Evolutionary conservation across 306 rosid species (phyloP), one percentile per base, ranked within the genome.

Genomic region (Leucaena leucocephala): DNA sequence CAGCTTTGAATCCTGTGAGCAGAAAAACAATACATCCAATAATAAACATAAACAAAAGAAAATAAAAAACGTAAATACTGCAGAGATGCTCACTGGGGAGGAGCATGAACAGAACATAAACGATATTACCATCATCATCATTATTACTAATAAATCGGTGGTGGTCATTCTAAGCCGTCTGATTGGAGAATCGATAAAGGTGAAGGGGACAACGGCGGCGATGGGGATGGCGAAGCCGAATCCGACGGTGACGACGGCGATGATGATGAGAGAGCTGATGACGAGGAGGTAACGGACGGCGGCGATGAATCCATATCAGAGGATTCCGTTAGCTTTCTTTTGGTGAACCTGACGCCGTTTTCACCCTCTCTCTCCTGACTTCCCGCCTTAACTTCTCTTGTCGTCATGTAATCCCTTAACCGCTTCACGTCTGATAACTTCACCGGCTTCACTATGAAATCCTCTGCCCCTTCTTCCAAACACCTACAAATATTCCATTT

Each of bases 381-480:
- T 84, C 79, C 87, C 39, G 21, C 45, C 40, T 44, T 90, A 63
- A 55, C 86, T 22, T 91, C 97, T 59, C 68, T 88, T 46, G 86
- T 78, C 82, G 91, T 83, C 90, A 87, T 81, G 70, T 81, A 87
- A 73, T 83, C 88, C 75, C 78, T 89, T 27, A 95, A 86, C 49
- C 97, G 86, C 75, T 89, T 87, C 82, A 95, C 98, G 58, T 95
- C 99, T 0, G 99, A 81, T 78, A 95, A 58, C 76, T 95, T 91
- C 89, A 95, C 98, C 35, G 99, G 99, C 63, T 95, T 95, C 84
- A 95, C 94, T 86, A 95, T 87, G 82, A 93, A 95, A 81, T 93
- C 99, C 81, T 95, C 97, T 21, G 99, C 99, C 2, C 99, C 99
- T 89, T 95, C 97, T 81, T 95, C 99, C 80, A 95, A 87, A 74